Base-by-base conservation (phyloP, 2,329 filamentous ascomycete genomes). In the Aspergillus piperis region DNA sequence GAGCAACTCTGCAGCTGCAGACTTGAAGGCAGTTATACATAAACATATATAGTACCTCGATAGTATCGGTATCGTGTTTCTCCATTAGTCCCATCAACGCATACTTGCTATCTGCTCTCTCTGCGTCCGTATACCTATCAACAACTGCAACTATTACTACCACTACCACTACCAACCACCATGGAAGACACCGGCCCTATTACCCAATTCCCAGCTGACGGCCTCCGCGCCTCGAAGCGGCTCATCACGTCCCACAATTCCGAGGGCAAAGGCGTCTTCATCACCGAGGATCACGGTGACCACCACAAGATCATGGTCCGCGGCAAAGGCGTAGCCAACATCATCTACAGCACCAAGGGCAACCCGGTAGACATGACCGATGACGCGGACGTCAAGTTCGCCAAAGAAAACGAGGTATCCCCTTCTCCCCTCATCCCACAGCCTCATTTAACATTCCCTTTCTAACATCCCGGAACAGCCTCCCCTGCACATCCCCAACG, bases 171-270 rank as follows among this genome's bases (percentile, higher is more conserved):
- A 6, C 23, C 1, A 23, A 23, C 23, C 21, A 25, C 42, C 19
- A 39, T 48, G 27, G 27, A 30, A 5, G 25, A 39, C 7, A 25
- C 21, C 30, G 47, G 38, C 30, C 44, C 23, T n/a, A 36, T 58
- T 32, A 58, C 44, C 21, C 19, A 32, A 4, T 53, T 53, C 30
- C 25, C 44, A 15, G 55, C 55, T 17, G 44, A 27, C 30, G 50
- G 50, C 17, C 50, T 53, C n/a, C 47, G 44, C 17, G 32, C 32
- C 15, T 32, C 36, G 10, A 32, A 53, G n/a, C 57, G 57, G n/a
- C 38, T 44, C 41, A 54, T 59, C 39, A 44, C 42, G 17, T 25
- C 21, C 50, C 49, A 59, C 50, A 51, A 54, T 19, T 11, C 21
- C 6, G 50, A 54, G 8, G 57, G 57, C n/a, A 15, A 47, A 19